Base-by-base conservation (phyloP, 805 yeast species). In the Suhomyces canberraensis region DNA sequence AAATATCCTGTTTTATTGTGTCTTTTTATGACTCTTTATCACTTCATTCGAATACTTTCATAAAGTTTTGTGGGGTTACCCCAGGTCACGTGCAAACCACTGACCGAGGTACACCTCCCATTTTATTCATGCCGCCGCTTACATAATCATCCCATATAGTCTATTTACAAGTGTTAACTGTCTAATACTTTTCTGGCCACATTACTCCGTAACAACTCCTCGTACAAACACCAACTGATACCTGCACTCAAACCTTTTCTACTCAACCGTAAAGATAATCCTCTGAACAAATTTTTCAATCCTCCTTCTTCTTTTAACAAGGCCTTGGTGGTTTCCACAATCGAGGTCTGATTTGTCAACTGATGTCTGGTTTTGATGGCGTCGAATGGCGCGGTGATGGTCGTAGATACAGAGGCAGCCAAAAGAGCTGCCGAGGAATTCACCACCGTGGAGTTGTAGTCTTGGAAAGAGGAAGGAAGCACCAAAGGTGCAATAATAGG, bases 151-250 rank as follows among this genome's bases (percentile, higher is more conserved):
- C n/a, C n/a, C n/a, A 25, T 16, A 11, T 29, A n/a, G n/a, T n/a
- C n/a, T n/a, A 22, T 31, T 21, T 31, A 31, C 33, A 31, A 15
- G 16, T n/a, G 21, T 31, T 16, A 31, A 16, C 33, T 22, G 16
- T 20, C 15, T 26, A 31, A 31, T 9, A 31, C 26, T 31, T 14
- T 16, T 6, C 29, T n/a, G 29, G 22, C 21, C 13, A 24, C 29
- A 8, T 29, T 31, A 18, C 31, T 24, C 39, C 73, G 75, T 26
- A 91, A 75, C 37, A 91, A 63, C 55, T 93, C 97, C 59, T 93
- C 98, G 57, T 91, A 93, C 16, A 93, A 81, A 41, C 96, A 87
- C 98, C 98, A 93, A 33, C 96, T 89, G 42, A 93, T 88, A 1
- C 96, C 97, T 0, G 97, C 91, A 59, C 95, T 84, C 32, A 86